A percentile compares a stretch with the other conserved stretches of the same genome.
phyloP scores from a whole-genome alignment of 305 asterid species.

The Fraxinus nigra region DNA sequence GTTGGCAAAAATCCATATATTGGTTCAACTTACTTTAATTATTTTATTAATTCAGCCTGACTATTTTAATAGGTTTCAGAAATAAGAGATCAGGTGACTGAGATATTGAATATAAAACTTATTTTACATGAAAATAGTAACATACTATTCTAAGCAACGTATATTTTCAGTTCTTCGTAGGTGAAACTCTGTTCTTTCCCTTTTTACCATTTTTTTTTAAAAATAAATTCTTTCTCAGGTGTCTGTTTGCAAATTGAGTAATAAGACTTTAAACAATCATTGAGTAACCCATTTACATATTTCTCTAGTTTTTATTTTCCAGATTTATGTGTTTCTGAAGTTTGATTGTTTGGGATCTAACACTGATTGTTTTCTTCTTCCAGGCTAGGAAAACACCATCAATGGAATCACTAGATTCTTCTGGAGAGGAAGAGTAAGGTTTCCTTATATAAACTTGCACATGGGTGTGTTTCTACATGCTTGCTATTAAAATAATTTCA shows the following conservation, averaged over 20 bases:
- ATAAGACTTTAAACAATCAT: neutral
- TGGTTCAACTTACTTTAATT: neutral
- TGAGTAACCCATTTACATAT: neutral
- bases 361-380: conserved; percentile 25
- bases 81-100: neutral
- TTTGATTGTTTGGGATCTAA: neutral
- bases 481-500: neutral
- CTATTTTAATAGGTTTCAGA: neutral
- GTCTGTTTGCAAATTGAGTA: neutral
- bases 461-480: conserved; percentile 17
- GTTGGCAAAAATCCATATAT: neutral
- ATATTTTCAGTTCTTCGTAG: neutral
- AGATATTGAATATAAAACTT: neutral
- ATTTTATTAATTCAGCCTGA: neutral
- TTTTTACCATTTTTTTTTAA: neutral
- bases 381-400: conserved; percentile 82
- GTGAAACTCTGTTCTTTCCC: neutral
- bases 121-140: neutral
- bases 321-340: neutral
- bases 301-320: neutral
- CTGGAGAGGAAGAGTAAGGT: conserved; percentile 99
- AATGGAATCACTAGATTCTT: conserved; percentile 74
- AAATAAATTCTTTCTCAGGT: neutral
- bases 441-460: conserved; percentile 18
- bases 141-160: neutral